Evolutionary conservation across 768 basidiomycete genomes (phyloP), one percentile per base, ranked within the genome.

Genomic region (Tricholoma flavovirens): DNA sequence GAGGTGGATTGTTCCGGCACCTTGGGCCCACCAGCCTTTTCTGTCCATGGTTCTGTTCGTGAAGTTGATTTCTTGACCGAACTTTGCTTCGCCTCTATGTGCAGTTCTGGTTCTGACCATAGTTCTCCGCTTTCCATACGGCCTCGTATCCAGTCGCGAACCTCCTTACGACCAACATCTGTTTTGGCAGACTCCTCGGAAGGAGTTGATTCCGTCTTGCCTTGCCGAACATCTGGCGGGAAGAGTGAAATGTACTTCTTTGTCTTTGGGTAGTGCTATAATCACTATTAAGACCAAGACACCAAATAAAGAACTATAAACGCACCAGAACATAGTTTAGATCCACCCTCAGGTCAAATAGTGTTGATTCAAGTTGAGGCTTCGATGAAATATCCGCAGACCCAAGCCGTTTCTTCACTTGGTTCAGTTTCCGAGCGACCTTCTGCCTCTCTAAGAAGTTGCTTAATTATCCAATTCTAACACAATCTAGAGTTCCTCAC

Each of bases 171-270:
- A 54, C 83, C 77, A 5, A 83, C 82, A 36, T 69, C 72, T 14
- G 66, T 61, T 14, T 59, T 58, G 24, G 72, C 67, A 15, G 66
- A 59, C 17, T 63, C 59, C 14, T 69, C 63, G 1, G 66, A 50
- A 19, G 40, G 54, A 21, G 64, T 51, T 63, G 66, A 49, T 26
- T 58, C 51, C 2, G 56, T 49, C 40, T 71, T 68, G 15, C 71
- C 73, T 35, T 75, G 69, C 48, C 83, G 77, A 7, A 76, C 70
- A 64, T 84, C 83, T 0, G 87, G 82, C 5, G 94, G 92, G 68
- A 93, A 95, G 24, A 98, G 78, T 1, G 93, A 90, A 29, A 97
- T 83, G 67, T 98, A 97, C 74, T 92, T 95, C 65, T 86, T 82
- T 10, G 80, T 75, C 69, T 89, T 93, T 5, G 91, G 91, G 68